Base-by-base conservation (phyloP, 352 stramenopile genomes). In the Globisporangium paddicum region DNA sequence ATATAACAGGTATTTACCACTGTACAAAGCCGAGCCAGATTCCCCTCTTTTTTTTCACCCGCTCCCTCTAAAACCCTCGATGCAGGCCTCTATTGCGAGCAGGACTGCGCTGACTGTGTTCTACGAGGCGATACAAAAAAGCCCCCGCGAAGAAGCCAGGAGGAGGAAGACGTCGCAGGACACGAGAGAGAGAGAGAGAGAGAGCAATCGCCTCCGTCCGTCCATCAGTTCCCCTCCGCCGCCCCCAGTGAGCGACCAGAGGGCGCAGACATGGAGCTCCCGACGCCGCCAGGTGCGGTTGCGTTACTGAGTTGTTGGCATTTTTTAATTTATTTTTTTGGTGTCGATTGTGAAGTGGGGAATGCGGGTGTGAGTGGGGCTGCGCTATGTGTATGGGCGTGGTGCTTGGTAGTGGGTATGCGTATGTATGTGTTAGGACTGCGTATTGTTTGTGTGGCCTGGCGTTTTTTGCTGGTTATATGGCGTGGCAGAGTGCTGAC, bases 211-310 rank as follows among this genome's bases (percentile, higher is more conserved):
- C n/a, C n/a, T n/a, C n/a, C n/a, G n/a, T n/a, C n/a, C n/a, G n/a
- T n/a, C n/a, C 26, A 40, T 8, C 47, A 41, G 18, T 41, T 41
- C 47, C n/a, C 30, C 47, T 21, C 28, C 47, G 26, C 21, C 38
- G 6, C 9, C 34, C 13, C 13, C 1, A 19, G 9, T 8, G 5
- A 8, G 13, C 14, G 7, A n/a, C 16, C 38, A 44, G 10, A 18
- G 16, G 38, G 21, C 38, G 38, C 16, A 54, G 21, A 19, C 48
- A 48, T 37, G 44, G 68, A 79, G 60, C 45, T 62, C 45, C 66
- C 71, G 9, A 73, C 68, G 35, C 71, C 68, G 19, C 68, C 71
- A 68, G 67, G 71, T 79, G 32, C 55, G 63, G 45, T 34, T 26
- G 13, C 26, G 26, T 53, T 30, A 2, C 21, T 10, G 14, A 14